Percentiles rank a stretch among this genome's conserved stretches.
Conservation (phyloP, 768 basidiomycete species). For the Leucocoprinus birnbaumii region DNA sequence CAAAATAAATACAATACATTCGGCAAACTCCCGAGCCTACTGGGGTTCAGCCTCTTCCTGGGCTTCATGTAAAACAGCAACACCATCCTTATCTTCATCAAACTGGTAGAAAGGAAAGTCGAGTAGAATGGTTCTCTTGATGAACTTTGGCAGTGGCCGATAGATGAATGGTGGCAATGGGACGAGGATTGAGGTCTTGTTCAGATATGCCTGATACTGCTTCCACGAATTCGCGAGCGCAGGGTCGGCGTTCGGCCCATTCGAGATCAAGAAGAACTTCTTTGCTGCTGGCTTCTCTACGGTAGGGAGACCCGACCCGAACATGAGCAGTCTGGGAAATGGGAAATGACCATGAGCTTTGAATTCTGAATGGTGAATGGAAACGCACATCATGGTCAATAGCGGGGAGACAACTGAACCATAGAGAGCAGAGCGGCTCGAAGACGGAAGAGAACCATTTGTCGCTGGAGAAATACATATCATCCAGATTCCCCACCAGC, state of each 20-base stretch:
- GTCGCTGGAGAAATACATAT: slow-evolving; percentile 56
- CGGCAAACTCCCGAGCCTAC: background rate
- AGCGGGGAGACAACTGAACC: slow-evolving; percentile 60
- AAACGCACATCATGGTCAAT: slow-evolving; percentile 57
- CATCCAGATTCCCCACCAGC: slow-evolving; percentile 69
- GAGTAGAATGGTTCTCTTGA: slow-evolving; percentile 56
- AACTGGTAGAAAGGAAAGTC: slow-evolving; percentile 65
- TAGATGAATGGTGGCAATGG: slow-evolving; percentile 60
- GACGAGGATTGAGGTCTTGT: slow-evolving; percentile 55
- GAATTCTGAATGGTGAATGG: background rate
- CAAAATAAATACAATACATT: background rate
- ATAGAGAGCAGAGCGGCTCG: slow-evolving; percentile 53
- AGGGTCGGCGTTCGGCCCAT: slow-evolving; percentile 32
- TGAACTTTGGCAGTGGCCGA: slow-evolving; percentile 39
- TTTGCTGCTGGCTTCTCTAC: slow-evolving; percentile 67
- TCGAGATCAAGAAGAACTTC: slow-evolving; percentile 51
- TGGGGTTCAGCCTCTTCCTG: slow-evolving; percentile 8
- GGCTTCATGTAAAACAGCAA: slow-evolving; percentile 37
- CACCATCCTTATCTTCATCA: slow-evolving; percentile 47
- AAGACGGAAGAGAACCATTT: slow-evolving; percentile 36
- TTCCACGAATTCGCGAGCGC: slow-evolving; percentile 39
- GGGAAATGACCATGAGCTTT: background rate
- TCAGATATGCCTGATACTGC: slow-evolving; percentile 54
- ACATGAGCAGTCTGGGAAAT: slow-evolving; percentile 37
- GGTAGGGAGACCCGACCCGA: slow-evolving; percentile 66